Evolutionary conservation across 2,329 filamentous ascomycete genomes (phyloP).

Genomic region (Paecilomyces sp.): DNA sequence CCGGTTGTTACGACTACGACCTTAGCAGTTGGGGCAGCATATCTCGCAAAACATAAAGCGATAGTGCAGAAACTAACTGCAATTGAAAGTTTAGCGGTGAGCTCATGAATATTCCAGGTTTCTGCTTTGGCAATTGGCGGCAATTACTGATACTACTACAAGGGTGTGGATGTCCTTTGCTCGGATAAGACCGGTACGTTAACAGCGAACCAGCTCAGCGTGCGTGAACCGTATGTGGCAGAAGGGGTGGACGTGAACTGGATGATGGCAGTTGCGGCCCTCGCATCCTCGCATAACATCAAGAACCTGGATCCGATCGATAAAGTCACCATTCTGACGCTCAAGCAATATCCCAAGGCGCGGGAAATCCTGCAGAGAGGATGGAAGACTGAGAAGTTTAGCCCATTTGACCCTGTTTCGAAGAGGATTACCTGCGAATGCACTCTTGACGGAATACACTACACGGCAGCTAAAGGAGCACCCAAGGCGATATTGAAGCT

Average conservation of each 20-base stretch:
- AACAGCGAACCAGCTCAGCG: constrained; percentile 50
- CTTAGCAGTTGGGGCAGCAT: constrained; percentile 64
- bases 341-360: constrained; percentile 65
- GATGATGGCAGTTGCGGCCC: constrained; percentile 69
- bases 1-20: constrained; percentile 68
- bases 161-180: constrained; percentile 63
- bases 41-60: constrained; percentile 64
- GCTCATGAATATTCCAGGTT: constrained; percentile 1
- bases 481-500: constrained; percentile 64
- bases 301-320: constrained; percentile 67
- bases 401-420: constrained; percentile 59
- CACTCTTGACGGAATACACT: constrained; percentile 57
- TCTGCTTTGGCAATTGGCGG: constrained; percentile 1
- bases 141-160: constrained; percentile 4
- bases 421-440: constrained; percentile 65
- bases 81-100: constrained; percentile 59
- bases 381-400: constrained; percentile 67
- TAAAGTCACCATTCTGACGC: constrained; percentile 65
- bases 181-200: constrained; percentile 72
- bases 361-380: constrained; percentile 63
- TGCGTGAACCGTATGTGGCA: constrained; percentile 64
- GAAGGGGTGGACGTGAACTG: constrained; percentile 68
- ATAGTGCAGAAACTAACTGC: constrained; percentile 70
- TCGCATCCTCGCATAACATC: constrained; percentile 67
- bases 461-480: constrained; percentile 65